Conservation (phyloP, 1,284 basidiomycete species). For the Trichosporon ovoides region DNA sequence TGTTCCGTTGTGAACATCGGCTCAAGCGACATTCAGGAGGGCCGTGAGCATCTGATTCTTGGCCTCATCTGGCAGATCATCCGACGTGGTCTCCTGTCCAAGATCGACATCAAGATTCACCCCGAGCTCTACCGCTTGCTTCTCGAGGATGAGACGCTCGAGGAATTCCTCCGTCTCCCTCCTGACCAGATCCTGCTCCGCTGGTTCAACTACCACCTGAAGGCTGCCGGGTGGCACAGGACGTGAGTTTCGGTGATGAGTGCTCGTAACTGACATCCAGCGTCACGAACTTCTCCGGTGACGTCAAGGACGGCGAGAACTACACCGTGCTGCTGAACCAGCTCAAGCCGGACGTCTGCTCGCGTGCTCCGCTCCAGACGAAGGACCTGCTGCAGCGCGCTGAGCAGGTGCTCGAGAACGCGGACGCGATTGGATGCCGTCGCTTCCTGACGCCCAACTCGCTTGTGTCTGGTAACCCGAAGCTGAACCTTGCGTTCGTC, state of each 20-base stretch:
- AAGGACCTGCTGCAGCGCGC: slow-evolving; percentile 74
- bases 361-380: slow-evolving; percentile 82
- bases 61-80: slow-evolving; percentile 99
- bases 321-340: slow-evolving; percentile 94
- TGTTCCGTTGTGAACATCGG: slow-evolving; percentile 99
- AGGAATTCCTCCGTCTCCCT: slow-evolving; percentile 86
- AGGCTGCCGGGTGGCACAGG: slow-evolving; percentile 85
- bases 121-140: slow-evolving; percentile 93
- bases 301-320: slow-evolving; percentile 93
- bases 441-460: slow-evolving; percentile 92
- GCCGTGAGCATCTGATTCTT: slow-evolving; percentile 94
- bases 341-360: slow-evolving; percentile 88
- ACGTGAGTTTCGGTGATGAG: slow-evolving; percentile 53
- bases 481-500: slow-evolving; percentile 96
- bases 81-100: slow-evolving; percentile 81
- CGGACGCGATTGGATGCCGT: slow-evolving; percentile 86
- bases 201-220: slow-evolving; percentile 99
- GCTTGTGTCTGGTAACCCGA: slow-evolving; percentile 93
- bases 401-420: slow-evolving; percentile 88
- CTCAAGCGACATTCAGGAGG: slow-evolving; percentile 84
- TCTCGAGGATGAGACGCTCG: slow-evolving; percentile 93
- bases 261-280: slow-evolving; percentile 48
- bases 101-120: slow-evolving; percentile 97
- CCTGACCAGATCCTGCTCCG: slow-evolving; percentile 93
- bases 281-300: slow-evolving; percentile 95